Evolutionary conservation across 2,329 filamentous ascomycete species (phyloP), one percentile per base, ranked within the genome.

Genomic region (Cladosporium halotolerans): DNA sequence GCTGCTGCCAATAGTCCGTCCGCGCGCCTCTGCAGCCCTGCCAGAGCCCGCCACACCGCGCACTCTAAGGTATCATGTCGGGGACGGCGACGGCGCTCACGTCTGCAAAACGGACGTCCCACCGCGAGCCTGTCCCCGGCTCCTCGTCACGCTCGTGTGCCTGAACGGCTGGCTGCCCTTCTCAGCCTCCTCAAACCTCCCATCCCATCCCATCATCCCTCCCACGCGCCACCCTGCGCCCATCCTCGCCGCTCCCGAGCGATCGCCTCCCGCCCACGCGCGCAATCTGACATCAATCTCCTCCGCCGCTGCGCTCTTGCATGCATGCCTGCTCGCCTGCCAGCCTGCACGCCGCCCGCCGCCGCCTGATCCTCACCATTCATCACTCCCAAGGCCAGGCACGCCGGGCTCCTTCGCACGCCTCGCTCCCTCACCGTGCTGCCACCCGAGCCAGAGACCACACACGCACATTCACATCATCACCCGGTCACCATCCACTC

Each of bases 271-370:
- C 11, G 36, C 11, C 34, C 34, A 38, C 46, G 39, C 45, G 46
- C 46, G 46, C 46, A 49, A 49, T 49, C 46, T 49, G 46, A 49
- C 46, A 49, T 44, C 39, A 51, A 51, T 51, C 47, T 51, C 47
- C 43, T 51, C 47, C 47, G 40, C 47, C 43, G 47, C 39, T 36
- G 39, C 40, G 47, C 39, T 51, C 47, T 42, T 44, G 47, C 47
- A 51, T 51, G 40, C 47, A 51, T 51, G 47, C 40, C 36, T n/a
- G 39, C 47, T 18, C 16, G 16, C 16, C 16, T 18, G 2, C 16
- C 16, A 18, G 16, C 16, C 16, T 18, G 16, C 16, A 18, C 16
- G 16, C 16, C 16, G 16, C 16, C 16, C 16, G 16, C 16, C 16
- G 16, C 16, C 16, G 16, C 16, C 16, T 18, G 16, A 18, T 18